These are phyloP conservation scores for Jasminum sambac DNA, from an alignment of 257 asterid genomes.

Conservation along the genomic window DNA sequence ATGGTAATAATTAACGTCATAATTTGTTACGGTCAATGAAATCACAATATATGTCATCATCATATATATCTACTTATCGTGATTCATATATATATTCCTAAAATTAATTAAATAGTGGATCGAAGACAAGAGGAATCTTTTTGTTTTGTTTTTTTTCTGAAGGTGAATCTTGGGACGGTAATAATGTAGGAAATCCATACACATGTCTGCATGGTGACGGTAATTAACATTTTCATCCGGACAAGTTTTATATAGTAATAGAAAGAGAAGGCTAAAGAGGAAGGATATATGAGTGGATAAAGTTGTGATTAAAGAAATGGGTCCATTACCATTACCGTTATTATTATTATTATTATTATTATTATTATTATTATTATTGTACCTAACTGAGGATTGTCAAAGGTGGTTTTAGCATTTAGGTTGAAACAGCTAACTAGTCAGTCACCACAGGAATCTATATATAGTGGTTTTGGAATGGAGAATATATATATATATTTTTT, in stretches of 20 bases:
- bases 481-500: no score
- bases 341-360: no score
- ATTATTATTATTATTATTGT: background rate
- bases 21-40: no score
- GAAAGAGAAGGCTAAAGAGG: background rate
- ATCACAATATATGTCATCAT: no score
- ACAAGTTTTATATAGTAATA: background rate
- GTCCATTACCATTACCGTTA: background rate
- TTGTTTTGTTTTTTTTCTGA: no score
- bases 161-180: no score
- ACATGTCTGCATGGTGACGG: background rate
- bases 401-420: constrained; percentile 30
- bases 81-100: no score
- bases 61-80: no score
- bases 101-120: no score
- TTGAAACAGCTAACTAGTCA: constrained; percentile 5
- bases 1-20: no score
- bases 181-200: background rate
- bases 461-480: constrained; percentile 30
- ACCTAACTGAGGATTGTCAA: constrained; percentile 5
- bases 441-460: constrained; percentile 16
- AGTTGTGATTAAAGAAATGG: constrained; percentile 18
- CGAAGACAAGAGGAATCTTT: background rate
- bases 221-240: no score
- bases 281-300: constrained; percentile 10